phyloP scores from a whole-genome alignment of 306 rosid genomes.

The Delonix regia region DNA sequence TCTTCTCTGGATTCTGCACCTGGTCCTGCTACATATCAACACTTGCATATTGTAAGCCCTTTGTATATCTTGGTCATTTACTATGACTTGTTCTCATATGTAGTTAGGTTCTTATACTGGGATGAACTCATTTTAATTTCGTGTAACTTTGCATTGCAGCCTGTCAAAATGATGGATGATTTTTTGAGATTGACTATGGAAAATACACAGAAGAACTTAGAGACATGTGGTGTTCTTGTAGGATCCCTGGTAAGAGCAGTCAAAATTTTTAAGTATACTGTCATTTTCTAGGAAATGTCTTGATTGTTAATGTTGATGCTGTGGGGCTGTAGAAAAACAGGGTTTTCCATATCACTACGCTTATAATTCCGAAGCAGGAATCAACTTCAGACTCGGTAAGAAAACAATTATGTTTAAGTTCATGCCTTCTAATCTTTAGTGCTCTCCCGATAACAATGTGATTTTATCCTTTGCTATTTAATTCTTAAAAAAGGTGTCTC shows the following conservation, averaged over 20 bases:
- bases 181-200: conserved; percentile 84
- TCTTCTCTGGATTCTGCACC: conserved; percentile 61
- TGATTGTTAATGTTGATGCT: conserved; percentile 36
- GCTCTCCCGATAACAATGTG: background rate
- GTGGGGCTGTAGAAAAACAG: conserved; percentile 82
- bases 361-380: conserved; percentile 96
- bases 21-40: conserved; percentile 67
- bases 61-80: conserved; percentile 32
- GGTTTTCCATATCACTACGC: conserved; percentile 91
- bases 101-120: conserved; percentile 27
- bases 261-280: conserved; percentile 23
- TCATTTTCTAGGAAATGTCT: conserved; percentile 26
- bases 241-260: conserved; percentile 83
- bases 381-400: conserved; percentile 97
- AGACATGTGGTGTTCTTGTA: conserved; percentile 96
- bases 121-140: conserved; percentile 28
- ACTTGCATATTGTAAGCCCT: conserved; percentile 78
- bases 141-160: conserved; percentile 55
- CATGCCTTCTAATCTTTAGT: conserved; percentile 17
- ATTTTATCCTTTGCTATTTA: background rate
- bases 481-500: background rate
- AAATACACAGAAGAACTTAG: conserved; percentile 83
- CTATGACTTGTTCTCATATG: conserved; percentile 27
- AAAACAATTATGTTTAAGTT: conserved; percentile 30
- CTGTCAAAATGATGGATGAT: conserved; percentile 91